These are phyloP conservation scores for Fusarium zealandicum DNA, from an alignment of 2,329 filamentous ascomycete genomes.

Conservation along the genomic window DNA sequence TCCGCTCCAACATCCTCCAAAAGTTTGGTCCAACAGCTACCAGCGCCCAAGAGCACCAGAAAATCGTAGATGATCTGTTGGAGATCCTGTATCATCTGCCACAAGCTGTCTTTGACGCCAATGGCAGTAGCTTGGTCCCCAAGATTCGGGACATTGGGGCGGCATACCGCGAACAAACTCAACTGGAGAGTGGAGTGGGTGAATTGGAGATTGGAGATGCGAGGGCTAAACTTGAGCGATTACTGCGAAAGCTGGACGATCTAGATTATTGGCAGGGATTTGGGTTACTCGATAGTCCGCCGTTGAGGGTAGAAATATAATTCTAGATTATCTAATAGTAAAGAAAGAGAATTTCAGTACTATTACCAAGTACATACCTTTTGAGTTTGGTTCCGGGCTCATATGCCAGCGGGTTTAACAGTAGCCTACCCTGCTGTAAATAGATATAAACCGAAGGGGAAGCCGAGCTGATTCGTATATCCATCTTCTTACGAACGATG, in stretches of 20 bases:
- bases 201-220: conserved; percentile 12
- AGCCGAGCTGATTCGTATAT: too few relatives aligned
- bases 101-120: conserved; percentile 44
- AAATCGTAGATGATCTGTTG: conserved; percentile 46
- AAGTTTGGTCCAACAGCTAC: conserved; percentile 35
- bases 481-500: too few relatives aligned
- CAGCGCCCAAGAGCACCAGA: conserved; percentile 39
- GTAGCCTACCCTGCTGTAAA: too few relatives aligned
- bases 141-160: conserved; percentile 49
- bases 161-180: conserved; percentile 45
- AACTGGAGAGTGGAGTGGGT: conserved; percentile 19
- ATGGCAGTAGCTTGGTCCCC: conserved; percentile 45
- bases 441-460: too few relatives aligned
- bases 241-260: conserved; percentile 43
- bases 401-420: too few relatives aligned
- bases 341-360: too few relatives aligned
- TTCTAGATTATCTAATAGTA: too few relatives aligned
- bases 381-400: too few relatives aligned
- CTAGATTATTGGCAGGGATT: conserved; percentile 46
- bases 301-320: too few relatives aligned
- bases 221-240: conserved; percentile 39
- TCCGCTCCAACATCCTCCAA: conserved; percentile 48
- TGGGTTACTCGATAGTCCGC: too few relatives aligned
- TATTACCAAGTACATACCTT: too few relatives aligned
- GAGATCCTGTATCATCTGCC: conserved; percentile 48